Conservation (phyloP, 768 basidiomycete species). For the Boletus reticulatus region DNA sequence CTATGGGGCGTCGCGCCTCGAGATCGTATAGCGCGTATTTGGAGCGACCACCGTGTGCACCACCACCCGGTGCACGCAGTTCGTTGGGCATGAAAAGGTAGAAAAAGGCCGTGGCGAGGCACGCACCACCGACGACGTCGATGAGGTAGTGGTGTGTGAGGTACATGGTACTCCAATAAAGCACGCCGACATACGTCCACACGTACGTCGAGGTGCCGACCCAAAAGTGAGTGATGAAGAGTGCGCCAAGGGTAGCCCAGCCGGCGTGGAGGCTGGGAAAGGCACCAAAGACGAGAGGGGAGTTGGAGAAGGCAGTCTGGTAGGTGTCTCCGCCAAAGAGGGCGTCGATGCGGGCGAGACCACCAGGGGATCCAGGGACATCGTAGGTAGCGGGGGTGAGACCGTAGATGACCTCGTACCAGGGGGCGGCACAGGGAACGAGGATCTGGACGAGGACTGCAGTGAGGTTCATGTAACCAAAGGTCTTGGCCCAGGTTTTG, state of each 20-base stretch:
- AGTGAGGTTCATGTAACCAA: slow-evolving; percentile 90
- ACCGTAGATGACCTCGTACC: slow-evolving; percentile 98
- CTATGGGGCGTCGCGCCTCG: slow-evolving; percentile 43
- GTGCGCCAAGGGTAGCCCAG: slow-evolving; percentile 86
- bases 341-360: slow-evolving; percentile 87
- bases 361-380: slow-evolving; percentile 92
- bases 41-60: slow-evolving; percentile 33
- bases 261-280: slow-evolving; percentile 94
- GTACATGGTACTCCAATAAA: slow-evolving; percentile 99
- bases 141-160: slow-evolving; percentile 98
- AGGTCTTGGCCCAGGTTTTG: slow-evolving; percentile 80
- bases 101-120: slow-evolving; percentile 84
- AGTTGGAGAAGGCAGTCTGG: slow-evolving; percentile 75
- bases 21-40: slow-evolving; percentile 82
- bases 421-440: slow-evolving; percentile 91
- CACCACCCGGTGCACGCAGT: slow-evolving; percentile 56
- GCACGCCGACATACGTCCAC: slow-evolving; percentile 80
- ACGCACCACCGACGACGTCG: slow-evolving; percentile 93
- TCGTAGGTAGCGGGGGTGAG: slow-evolving; percentile 92
- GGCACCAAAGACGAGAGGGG: slow-evolving; percentile 95
- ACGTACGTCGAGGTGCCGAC: slow-evolving; percentile 62
- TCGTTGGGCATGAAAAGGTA: slow-evolving; percentile 86
- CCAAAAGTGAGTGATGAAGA: slow-evolving; percentile 96
- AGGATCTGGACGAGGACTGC: slow-evolving; percentile 88
- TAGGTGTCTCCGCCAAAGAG: slow-evolving; percentile 79